Conservation (phyloP, 2,329 filamentous ascomycete genomes). For the Neopestalotiopsis clavispora region DNA sequence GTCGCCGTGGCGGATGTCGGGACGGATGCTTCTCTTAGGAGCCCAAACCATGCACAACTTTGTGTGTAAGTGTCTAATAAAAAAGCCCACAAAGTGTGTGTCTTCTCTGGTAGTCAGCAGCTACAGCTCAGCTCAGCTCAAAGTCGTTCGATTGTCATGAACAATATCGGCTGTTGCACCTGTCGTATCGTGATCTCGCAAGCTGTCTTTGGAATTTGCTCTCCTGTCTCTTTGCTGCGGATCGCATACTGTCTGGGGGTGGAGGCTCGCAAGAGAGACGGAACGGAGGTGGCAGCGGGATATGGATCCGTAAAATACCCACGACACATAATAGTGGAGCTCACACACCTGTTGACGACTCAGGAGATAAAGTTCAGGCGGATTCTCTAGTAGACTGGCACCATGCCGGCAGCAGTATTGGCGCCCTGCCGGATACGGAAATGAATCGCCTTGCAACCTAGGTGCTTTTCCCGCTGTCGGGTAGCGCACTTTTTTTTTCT, state of each 20-base stretch:
- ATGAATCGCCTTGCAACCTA: neutral
- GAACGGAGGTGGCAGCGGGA: slow-evolving; percentile 12
- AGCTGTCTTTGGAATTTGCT: neutral
- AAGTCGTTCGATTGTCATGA: slow-evolving; percentile 5
- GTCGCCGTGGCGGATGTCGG: slow-evolving; percentile 4
- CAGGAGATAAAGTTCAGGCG: slow-evolving; percentile 12
- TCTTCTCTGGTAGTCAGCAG: neutral
- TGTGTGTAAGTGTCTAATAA: neutral
- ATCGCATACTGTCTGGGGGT: slow-evolving; percentile 9
- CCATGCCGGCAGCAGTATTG: neutral
- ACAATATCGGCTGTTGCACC: slow-evolving; percentile 11
- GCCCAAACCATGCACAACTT: slow-evolving; percentile 1
- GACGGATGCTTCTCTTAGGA: neutral
- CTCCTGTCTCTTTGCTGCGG: neutral
- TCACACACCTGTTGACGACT: neutral
- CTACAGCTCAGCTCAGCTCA: neutral
- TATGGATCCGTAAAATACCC: slow-evolving; percentile 16
- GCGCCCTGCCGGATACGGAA: slow-evolving; percentile 4
- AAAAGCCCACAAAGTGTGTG: slow-evolving; percentile 4
- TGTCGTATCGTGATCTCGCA: slow-evolving; percentile 1
- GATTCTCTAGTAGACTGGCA: neutral
- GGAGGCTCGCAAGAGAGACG: slow-evolving; percentile 4
- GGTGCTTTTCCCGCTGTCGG: slow-evolving; percentile 10
- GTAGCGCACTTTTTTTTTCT: neutral
- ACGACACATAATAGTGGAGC: slow-evolving; percentile 8